A percentile compares a stretch with the other conserved stretches of the same genome.
These are phyloP conservation scores for Knufia petricola DNA, from an alignment of 2,329 filamentous ascomycete species.

Conservation along the genomic window DNA sequence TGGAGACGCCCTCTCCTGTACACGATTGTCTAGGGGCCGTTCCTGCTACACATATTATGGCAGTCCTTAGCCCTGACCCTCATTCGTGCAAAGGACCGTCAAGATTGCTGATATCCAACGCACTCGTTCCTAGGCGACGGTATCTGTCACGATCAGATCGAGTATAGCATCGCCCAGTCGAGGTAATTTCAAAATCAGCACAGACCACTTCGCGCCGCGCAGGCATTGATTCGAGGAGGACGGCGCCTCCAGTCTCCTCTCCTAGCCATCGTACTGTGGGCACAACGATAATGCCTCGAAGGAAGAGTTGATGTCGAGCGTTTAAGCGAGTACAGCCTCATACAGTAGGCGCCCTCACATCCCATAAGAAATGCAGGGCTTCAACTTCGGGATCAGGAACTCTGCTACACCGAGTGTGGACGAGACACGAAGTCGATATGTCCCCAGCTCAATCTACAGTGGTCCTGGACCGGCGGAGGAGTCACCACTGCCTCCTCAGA, in stretches of 20 bases:
- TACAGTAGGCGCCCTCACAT: too few species aligned
- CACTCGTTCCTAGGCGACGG: background rate
- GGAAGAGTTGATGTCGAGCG: background rate
- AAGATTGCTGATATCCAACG: background rate
- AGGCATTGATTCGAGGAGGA: too few species aligned
- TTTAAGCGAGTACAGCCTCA: background rate
- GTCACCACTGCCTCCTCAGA: constrained; percentile 12
- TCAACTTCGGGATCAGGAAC: constrained; percentile 18
- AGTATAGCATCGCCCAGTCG: background rate
- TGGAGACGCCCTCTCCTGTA: too few species aligned
- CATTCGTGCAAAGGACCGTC: background rate
- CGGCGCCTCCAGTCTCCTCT: background rate
- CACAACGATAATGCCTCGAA: background rate
- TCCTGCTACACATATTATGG: background rate
- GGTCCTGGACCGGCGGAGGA: constrained; percentile 17
- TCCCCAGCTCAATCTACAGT: constrained; percentile 23
- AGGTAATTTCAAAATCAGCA: background rate
- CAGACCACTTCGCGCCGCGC: background rate
- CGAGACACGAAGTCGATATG: constrained; percentile 19
- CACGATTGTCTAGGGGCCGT: too few species aligned
- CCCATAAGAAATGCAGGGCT: constrained; percentile 13
- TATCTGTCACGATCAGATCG: background rate
- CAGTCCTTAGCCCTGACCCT: background rate
- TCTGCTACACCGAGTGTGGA: constrained; percentile 19
- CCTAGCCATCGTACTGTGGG: background rate